Conservation (phyloP, 169 alveolate species). For the Cryptosporidium sp. region DNA sequence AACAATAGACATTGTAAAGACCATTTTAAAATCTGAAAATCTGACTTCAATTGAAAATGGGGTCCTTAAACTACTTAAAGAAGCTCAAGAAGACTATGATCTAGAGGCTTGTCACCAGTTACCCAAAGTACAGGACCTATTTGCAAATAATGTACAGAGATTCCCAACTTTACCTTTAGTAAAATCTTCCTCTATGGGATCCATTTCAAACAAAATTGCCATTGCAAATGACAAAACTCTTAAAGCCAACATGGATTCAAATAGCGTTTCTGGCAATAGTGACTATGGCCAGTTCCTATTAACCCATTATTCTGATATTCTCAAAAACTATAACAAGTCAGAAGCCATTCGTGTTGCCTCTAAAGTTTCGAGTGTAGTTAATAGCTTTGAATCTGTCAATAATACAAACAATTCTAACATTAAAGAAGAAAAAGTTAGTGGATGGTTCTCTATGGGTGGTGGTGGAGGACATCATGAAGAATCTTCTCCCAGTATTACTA, state of each 20-base stretch:
- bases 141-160: conserved; percentile 27
- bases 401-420: neutral
- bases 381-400: neutral
- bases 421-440: neutral
- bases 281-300: neutral
- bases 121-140: neutral
- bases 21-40: neutral
- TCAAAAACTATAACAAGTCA: neutral
- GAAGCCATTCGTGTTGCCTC: neutral
- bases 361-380: neutral
- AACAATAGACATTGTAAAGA: neutral
- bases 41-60: neutral
- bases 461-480: neutral
- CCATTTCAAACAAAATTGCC: conserved; percentile 27
- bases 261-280: neutral
- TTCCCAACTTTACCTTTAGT: conserved; percentile 7
- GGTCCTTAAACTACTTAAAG: neutral
- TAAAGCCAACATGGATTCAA: conserved; percentile 29
- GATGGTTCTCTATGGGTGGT: conserved; percentile 13
- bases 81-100: neutral
- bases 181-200: conserved; percentile 23
- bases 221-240: conserved; percentile 39
- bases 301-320: conserved; percentile 20
- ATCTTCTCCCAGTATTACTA: neutral
- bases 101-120: neutral